Conservation (phyloP, 495 filamentous ascomycete species). For the Aspergillus panamensis region DNA sequence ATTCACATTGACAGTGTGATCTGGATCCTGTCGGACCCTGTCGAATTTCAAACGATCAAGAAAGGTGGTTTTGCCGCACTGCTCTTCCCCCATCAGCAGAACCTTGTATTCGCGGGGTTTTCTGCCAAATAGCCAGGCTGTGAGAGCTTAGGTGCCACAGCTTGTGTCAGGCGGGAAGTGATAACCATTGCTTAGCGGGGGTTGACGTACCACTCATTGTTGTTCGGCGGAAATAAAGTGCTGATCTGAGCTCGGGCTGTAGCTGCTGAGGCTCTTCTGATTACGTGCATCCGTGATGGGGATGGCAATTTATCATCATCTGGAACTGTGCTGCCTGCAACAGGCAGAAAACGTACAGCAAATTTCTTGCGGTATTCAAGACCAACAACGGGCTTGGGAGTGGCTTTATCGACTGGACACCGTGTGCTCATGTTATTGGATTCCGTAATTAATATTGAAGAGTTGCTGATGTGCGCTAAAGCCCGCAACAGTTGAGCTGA, state of each 20-base stretch:
- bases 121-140: not conserved
- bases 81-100: not conserved
- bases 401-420: no score
- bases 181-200: not conserved
- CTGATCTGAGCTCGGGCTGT: not conserved
- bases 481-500: no score
- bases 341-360: no score
- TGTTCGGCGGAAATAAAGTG: not conserved
- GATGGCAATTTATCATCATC: not conserved
- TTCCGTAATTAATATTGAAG: no score
- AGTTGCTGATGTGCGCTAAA: no score
- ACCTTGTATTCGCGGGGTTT: not conserved
- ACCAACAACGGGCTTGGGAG: no score
- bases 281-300: not conserved
- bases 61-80: slow-evolving; percentile 3
- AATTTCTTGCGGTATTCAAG: no score
- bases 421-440: no score
- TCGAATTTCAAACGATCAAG: not conserved
- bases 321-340: not conserved
- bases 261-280: not conserved
- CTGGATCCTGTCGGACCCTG: not conserved
- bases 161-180: not conserved
- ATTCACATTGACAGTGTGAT: not conserved
- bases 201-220: not conserved
- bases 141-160: not conserved